A percentile compares a stretch with the other conserved stretches of the same genome.
These are phyloP conservation scores for Fusarium staphyleae DNA, from an alignment of 2,329 filamentous ascomycete genomes.

Conservation along the genomic window DNA sequence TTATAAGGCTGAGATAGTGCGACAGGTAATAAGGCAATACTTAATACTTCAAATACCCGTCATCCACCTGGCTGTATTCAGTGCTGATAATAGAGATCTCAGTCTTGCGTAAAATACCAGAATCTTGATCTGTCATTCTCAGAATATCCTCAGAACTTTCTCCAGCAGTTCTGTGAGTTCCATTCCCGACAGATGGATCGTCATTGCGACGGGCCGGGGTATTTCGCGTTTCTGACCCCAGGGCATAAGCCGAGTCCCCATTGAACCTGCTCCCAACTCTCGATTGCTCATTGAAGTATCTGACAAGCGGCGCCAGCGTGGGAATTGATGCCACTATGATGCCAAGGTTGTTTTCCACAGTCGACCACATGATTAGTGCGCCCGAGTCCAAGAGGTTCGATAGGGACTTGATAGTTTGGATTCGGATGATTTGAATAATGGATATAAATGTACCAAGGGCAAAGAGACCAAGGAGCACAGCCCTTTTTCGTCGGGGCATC, in stretches of 20 bases:
- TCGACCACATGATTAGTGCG: slow-evolving; percentile 53
- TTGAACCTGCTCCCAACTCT: slow-evolving; percentile 27
- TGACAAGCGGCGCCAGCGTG: slow-evolving; percentile 52
- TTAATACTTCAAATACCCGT: background rate
- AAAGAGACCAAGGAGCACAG: slow-evolving; percentile 53
- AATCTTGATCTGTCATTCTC: background rate
- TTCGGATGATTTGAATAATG: slow-evolving; percentile 58
- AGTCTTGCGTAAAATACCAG: slow-evolving; percentile 25
- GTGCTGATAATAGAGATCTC: slow-evolving; percentile 16
- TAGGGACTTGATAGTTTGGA: slow-evolving; percentile 55
- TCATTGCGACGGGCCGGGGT: slow-evolving; percentile 26
- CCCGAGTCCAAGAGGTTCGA: slow-evolving; percentile 54
- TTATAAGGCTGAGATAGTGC: no score
- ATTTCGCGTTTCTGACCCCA: slow-evolving; percentile 38
- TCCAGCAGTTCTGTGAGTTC: slow-evolving; percentile 10
- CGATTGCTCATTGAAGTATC: slow-evolving; percentile 44
- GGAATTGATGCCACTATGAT: slow-evolving; percentile 53
- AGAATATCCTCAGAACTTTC: slow-evolving; percentile 28
- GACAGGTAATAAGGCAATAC: no score
- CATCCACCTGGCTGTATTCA: background rate
- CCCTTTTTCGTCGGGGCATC: slow-evolving; percentile 51
- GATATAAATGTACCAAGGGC: slow-evolving; percentile 59
- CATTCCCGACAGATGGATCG: slow-evolving; percentile 31
- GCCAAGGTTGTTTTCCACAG: slow-evolving; percentile 54
- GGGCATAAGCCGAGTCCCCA: slow-evolving; percentile 36